Evolutionary conservation across 495 filamentous ascomycete species (phyloP), one percentile per base, ranked within the genome.

Genomic region (Darksidea phi): DNA sequence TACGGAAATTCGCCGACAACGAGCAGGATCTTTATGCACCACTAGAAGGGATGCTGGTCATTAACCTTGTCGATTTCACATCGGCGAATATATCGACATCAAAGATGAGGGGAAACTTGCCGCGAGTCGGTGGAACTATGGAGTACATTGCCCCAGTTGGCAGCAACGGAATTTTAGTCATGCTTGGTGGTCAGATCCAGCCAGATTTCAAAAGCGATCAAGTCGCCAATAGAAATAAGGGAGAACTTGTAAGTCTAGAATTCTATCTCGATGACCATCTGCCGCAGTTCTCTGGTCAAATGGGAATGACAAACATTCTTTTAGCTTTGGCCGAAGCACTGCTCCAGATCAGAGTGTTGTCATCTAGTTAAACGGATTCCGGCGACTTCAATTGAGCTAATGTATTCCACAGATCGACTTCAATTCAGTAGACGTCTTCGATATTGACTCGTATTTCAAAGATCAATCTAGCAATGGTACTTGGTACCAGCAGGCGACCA

Each of bases 1-100:
- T 67, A 46, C 21, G 55, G 52, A n/a, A n/a, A n/a, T n/a, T n/a
- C n/a, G n/a, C n/a, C n/a, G n/a, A n/a, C n/a, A n/a, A n/a, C n/a
- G n/a, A 51, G 18, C 47, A 17, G 6, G 65, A 60, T 12, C 18
- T 68, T 15, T 69, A 69, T 24, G 54, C 58, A 1, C 49, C 37
- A 18, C 52, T 75, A 21, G 59, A 68, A 38, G 76, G 76, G 1
- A 72, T 78, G 68, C 43, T 76, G 1, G 70, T 77, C 8, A 60
- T 77, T 28, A 61, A 78, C 61, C 54, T 67, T 10, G 70, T 61
- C 11, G 61, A 71, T 5, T 70, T 72, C 15, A 70, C 66, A 47
- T 49, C 70, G 56, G 59, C 37, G 46, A 52, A 50, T 18, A 25
- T 59, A 12, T 59, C 59, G 11, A 63, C 54, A 6, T 13, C 46